A percentile compares a stretch with the other conserved stretches of the same genome.
phyloP scores from a whole-genome alignment of 1,284 basidiomycete genomes.

The Rhodotorula mucilaginosa region DNA sequence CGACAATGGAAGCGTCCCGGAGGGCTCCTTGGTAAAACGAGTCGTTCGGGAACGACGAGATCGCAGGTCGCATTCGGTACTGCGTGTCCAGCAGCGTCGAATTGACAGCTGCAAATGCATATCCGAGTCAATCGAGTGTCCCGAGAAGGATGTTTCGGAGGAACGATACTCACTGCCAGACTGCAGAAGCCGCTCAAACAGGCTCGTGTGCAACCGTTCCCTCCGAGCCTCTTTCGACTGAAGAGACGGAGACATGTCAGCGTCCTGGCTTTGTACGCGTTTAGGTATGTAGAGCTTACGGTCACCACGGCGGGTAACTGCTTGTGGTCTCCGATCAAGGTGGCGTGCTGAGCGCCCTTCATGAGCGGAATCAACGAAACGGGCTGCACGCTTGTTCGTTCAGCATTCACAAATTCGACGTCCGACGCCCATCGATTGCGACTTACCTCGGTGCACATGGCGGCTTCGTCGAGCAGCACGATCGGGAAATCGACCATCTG shows the following conservation, averaged over 20 bases:
- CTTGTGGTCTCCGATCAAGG: conserved; percentile 93
- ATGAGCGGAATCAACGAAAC: conserved; percentile 79
- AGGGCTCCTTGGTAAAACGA: conserved; percentile 68
- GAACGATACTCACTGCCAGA: conserved; percentile 61
- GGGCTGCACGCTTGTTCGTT: conserved; percentile 51
- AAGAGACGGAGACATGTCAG: neutral
- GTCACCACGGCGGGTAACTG: conserved; percentile 89
- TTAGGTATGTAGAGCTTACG: conserved; percentile 32
- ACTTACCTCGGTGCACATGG: conserved; percentile 78
- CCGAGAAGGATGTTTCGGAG: conserved; percentile 10
- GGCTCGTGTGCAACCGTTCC: conserved; percentile 70
- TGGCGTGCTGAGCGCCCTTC: conserved; percentile 82
- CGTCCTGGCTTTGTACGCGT: neutral
- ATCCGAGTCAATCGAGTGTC: neutral
- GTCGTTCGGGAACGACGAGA: conserved; percentile 77
- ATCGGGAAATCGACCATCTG: conserved; percentile 81
- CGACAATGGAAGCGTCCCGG: conserved; percentile 57
- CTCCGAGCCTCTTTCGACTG: conserved; percentile 62
- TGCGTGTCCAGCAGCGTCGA: conserved; percentile 86
- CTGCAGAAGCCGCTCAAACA: conserved; percentile 83
- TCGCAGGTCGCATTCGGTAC: conserved; percentile 90
- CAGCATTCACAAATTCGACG: too few species aligned
- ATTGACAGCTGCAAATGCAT: conserved; percentile 56
- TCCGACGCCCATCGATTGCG: neutral
- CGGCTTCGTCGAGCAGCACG: conserved; percentile 90